Conservation (phyloP, 78 protist genomes). For the Dictyostelium intermedium region DNA sequence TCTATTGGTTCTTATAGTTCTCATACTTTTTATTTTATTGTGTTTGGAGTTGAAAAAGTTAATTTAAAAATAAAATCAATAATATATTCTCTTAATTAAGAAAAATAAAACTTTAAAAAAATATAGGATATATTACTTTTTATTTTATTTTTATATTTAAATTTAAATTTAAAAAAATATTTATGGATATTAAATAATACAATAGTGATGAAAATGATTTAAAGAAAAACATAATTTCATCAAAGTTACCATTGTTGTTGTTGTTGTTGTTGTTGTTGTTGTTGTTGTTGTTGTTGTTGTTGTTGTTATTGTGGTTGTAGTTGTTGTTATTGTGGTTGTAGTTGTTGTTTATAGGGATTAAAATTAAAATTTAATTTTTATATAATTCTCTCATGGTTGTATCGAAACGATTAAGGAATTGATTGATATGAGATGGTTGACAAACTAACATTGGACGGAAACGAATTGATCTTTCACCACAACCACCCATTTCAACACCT, state of each 20-base stretch:
- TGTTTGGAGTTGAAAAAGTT: neutral
- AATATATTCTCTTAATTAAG: neutral
- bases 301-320: neutral
- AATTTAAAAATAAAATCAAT: neutral
- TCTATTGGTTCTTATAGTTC: neutral
- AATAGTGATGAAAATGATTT: neutral
- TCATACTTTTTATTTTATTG: neutral
- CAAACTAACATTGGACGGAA: slow-evolving; percentile 84
- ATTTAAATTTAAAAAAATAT: too few relatives aligned
- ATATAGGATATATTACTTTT: neutral
- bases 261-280: too few relatives aligned
- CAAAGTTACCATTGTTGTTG: neutral
- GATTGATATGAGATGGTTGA: slow-evolving; percentile 78
- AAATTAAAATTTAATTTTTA: neutral
- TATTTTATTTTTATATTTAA: neutral
- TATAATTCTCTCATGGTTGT: slow-evolving; percentile 11
- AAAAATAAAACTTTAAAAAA: neutral
- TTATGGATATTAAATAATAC: neutral
- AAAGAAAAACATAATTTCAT: too few relatives aligned
- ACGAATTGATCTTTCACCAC: slow-evolving; percentile 81
- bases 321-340: neutral
- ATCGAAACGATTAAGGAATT: slow-evolving; percentile 75
- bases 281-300: too few relatives aligned
- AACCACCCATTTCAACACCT: slow-evolving; percentile 86
- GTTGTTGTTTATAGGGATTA: too few relatives aligned